Evolutionary conservation across 2,329 filamentous ascomycete species (phyloP).

Genomic region (Atkinsonella texensis): DNA sequence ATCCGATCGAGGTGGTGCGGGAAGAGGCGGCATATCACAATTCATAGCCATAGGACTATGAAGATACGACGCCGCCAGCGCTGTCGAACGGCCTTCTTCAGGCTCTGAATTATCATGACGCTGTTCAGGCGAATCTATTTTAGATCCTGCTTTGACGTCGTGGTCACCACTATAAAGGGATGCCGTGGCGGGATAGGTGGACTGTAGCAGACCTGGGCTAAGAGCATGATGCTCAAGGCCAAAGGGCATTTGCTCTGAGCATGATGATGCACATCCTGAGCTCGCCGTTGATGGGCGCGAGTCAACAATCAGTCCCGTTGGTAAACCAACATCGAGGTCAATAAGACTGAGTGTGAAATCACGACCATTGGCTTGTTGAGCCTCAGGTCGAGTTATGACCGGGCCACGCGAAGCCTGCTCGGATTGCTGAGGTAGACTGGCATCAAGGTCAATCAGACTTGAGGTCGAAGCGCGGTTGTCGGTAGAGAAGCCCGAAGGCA

Average conservation of each 20-base stretch:
- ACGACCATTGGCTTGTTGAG: background rate
- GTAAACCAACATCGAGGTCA: background rate
- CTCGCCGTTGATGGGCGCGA: background rate
- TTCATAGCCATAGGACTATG: background rate
- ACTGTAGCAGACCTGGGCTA: background rate
- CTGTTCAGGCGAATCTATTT: background rate
- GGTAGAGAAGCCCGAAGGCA: conserved; percentile 6
- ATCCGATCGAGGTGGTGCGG: background rate
- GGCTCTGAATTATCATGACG: background rate
- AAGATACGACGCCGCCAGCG: background rate
- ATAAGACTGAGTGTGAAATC: background rate
- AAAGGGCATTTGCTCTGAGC: background rate
- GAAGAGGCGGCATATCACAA: background rate
- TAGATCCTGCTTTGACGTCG: background rate
- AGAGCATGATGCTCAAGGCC: background rate
- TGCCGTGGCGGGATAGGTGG: background rate
- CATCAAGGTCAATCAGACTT: conserved; percentile 41
- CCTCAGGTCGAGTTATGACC: background rate
- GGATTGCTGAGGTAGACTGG: conserved; percentile 29
- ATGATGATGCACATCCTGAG: background rate
- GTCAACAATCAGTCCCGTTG: background rate
- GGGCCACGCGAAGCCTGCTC: background rate
- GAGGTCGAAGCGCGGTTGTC: conserved; percentile 29
- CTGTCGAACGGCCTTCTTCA: background rate
- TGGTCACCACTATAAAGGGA: background rate